These are phyloP conservation scores for Globisporangium barbulae DNA, from an alignment of 352 stramenopile genomes.

Conservation along the genomic window DNA sequence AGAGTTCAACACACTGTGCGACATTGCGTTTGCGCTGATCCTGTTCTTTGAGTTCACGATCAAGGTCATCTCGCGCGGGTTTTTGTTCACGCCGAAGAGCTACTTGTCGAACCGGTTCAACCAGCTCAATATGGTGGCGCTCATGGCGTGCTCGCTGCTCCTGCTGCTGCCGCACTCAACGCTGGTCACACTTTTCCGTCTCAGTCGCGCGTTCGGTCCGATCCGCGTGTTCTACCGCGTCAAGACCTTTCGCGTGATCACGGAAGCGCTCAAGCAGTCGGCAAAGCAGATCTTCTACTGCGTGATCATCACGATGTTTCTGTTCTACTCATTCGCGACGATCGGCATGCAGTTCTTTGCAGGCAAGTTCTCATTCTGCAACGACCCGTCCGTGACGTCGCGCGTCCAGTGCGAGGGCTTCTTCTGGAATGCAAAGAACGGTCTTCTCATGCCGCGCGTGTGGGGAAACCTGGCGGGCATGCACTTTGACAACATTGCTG, in stretches of 20 bases:
- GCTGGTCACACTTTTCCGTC: constrained; percentile 68
- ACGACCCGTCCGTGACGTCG: constrained; percentile 52
- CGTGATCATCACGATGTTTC: constrained; percentile 69
- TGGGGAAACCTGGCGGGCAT: constrained; percentile 77
- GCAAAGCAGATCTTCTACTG: constrained; percentile 79
- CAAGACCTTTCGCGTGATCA: constrained; percentile 84
- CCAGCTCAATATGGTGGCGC: constrained; percentile 79
- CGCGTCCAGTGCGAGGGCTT: constrained; percentile 56
- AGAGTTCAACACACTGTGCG: constrained; percentile 72
- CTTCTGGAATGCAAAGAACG: constrained; percentile 50
- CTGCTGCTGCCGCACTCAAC: constrained; percentile 72
- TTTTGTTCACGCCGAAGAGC: constrained; percentile 73
- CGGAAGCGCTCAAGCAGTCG: constrained; percentile 72
- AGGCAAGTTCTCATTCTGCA: constrained; percentile 79
- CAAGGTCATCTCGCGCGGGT: constrained; percentile 78
- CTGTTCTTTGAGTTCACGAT: constrained; percentile 82
- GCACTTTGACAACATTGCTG: constrained; percentile 83
- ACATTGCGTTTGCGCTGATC: constrained; percentile 67
- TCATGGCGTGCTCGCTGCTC: constrained; percentile 73
- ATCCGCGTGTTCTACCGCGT: constrained; percentile 86
- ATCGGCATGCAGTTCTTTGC: constrained; percentile 85
- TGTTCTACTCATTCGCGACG: constrained; percentile 86
- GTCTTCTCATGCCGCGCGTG: constrained; percentile 64
- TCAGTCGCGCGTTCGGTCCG: constrained; percentile 74
- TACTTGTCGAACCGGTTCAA: constrained; percentile 86